phyloP scores from a whole-genome alignment of 2,329 filamentous ascomycete genomes.

The Cercospora beticola region DNA sequence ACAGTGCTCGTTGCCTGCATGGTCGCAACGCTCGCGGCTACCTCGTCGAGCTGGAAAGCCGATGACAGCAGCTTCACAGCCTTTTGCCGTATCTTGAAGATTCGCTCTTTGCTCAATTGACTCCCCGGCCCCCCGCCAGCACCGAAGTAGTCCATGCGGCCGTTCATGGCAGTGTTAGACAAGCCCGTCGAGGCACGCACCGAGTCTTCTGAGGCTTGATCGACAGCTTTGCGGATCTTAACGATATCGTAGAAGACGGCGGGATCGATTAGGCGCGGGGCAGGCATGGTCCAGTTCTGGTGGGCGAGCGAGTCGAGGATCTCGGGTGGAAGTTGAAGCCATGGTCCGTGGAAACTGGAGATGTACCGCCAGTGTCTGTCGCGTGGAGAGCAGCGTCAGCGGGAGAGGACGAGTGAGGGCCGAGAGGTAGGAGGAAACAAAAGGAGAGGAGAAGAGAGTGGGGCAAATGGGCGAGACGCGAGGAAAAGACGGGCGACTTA shows the following conservation, averaged over 20 bases:
- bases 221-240: conserved; percentile 76
- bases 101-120: conserved; percentile 73
- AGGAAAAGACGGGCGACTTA: conserved; percentile 33
- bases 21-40: conserved; percentile 76
- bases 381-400: neutral
- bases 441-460: neutral
- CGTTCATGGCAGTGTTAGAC: conserved; percentile 63
- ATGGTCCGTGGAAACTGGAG: conserved; percentile 78
- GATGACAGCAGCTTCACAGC: conserved; percentile 74
- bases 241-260: conserved; percentile 80
- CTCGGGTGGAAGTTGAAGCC: conserved; percentile 76
- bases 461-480: conserved; percentile 5
- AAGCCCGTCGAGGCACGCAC: conserved; percentile 75
- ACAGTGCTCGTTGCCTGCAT: conserved; percentile 79
- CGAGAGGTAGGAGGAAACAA: neutral
- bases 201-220: conserved; percentile 75
- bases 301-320: conserved; percentile 76
- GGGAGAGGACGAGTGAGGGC: neutral
- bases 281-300: conserved; percentile 74
- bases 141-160: conserved; percentile 47
- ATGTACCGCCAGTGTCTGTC: conserved; percentile 80
- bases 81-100: conserved; percentile 76
- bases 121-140: conserved; percentile 53
- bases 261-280: conserved; percentile 74
- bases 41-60: conserved; percentile 79